Evolutionary conservation across 2,329 filamentous ascomycete genomes (phyloP), one percentile per base, ranked within the genome.

Genomic region (Diplodia intermedia): DNA sequence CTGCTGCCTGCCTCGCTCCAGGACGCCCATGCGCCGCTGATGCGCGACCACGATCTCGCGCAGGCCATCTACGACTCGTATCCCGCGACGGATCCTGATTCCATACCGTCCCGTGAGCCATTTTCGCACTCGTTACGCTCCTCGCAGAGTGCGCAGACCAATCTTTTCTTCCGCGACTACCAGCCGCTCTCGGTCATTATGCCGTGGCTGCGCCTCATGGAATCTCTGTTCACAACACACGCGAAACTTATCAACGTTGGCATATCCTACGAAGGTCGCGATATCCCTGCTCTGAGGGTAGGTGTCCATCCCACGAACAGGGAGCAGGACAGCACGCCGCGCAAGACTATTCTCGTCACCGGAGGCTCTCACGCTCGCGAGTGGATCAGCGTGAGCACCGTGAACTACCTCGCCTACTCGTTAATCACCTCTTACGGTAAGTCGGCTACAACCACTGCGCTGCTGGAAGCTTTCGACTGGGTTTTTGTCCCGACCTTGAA

Each of bases 321-420:
- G 55, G 74, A 82, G 66, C 75, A 85, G 33, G 79, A 84, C 7
- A 73, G 80, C 2, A 74, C 76, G 14, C 84, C 83, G 5, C 88
- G 91, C 61, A 92, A 92, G 77, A 94, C 92, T 0, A 88, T 97
- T 68, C 83, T 97, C 62, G 83, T 99, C 23, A 89, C 89, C 4
- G 95, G 93, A 66, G 94, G 94, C 60, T 85, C 91, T n/a, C 95
- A 98, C 78, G 94, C 94, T 3, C 88, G 95, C 47, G 95, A 99
- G 83, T 99, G 95, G 95, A 97, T 99, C 71, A 92, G 93, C 56
- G 93, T 91, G 0, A 95, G 90, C 74, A 97, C 93, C 0, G 92
- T 96, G 65, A 96, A 91, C 74, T 98, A 97, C 74, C 82, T 97
- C 36, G 93, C 94, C 11, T 97, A 95, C 87, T 91, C 88, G 18